Evolutionary conservation across 805 yeast genomes (phyloP), one percentile per base, ranked within the genome.

Genomic region (Kazachstania africana): DNA sequence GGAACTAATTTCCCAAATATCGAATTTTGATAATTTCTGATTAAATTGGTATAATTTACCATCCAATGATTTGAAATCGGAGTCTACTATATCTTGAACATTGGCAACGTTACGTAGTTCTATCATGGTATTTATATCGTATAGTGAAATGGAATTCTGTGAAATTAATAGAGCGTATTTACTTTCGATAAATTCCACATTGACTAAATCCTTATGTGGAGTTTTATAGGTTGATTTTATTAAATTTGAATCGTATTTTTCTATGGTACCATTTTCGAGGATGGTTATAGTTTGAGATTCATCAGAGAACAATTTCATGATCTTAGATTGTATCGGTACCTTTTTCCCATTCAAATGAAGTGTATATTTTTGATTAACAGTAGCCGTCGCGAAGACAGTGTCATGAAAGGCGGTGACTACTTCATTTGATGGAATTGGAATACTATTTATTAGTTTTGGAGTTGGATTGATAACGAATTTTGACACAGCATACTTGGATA

Each of bases 381-480:
- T 32, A 9, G 36, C 12, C 4, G 34, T 28, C 15, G 37, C 42
- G 15, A 29, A 38, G 3, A 36, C 35, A 4, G 32, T 33, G 18
- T 32, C 27, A 31, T 48, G 45, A 25, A 54, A 55, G 2, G 59
- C 53, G n/a, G 55, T 50, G 12, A 56, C 50, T 24, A 44, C 39
- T 24, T 46, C 48, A 3, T 57, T 55, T 4, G 60, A 51, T 17
- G 60, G 57, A 13, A 56, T 52, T 12, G 61, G 46, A 15, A 45
- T 35, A 32, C 49, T 52, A 21, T 44, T 46, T 3, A 50, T 40
- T n/a, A 54, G 36, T 30, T 48, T 56, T 13, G 61, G 61, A 2
- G 60, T 52, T 19, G 61, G 61, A 33, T 56, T 55, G 12, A 55
- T 43, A 8, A 55, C 35, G 35, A 50, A 56, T 34, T 56, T 57